Evolutionary conservation across 108 stramenopile species (phyloP), one percentile per base, ranked within the genome.

Genomic region (Nitzschia inconspicua): DNA sequence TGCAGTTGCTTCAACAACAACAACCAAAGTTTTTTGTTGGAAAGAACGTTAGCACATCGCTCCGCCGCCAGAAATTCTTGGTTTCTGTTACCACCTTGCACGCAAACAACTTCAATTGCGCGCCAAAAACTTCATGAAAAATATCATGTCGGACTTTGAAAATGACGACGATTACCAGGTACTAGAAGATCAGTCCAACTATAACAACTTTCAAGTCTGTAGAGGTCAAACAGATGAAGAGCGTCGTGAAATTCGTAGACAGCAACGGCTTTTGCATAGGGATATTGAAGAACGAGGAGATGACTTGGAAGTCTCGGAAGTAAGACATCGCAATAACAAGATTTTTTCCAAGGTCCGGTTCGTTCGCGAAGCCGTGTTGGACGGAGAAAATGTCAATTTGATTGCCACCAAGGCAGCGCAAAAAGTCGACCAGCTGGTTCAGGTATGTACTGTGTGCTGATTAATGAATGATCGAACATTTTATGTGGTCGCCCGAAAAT

Each of bases 311-410:
- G 63, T 66, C 36, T 70, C 44, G 22, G 48, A 60, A 42, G 66
- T 47, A 8, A 72, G 90, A 30, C 43, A 61, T 9, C 31, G 68
- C 50, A 95, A 95, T 74, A 95, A 95, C 59, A 54, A 70, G 44
- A 57, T 95, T 18, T 92, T 72, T 66, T 36, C 78, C 8, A 37
- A 80, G 19, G 94, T 95, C 18, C 44, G 60, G 18, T 88, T 78
- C 71, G 78, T 90, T 11, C 78, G 89, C 7, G 94, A 95, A 73
- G 85, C 87, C 14, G 94, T 90, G 28, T 46, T 95, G 67, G 94
- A 95, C 63, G 83, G 79, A 7, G 87, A 92, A 36, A 95, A 95
- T 60, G 23, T 90, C 31, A 74, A 83, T 42, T 49, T 82, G 35
- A 83, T 92, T 69, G 60, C 86, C 4, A 60, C 60, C 11, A 65